These are phyloP conservation scores for Candida ovalis DNA, from an alignment of 805 yeast species.

Conservation along the genomic window DNA sequence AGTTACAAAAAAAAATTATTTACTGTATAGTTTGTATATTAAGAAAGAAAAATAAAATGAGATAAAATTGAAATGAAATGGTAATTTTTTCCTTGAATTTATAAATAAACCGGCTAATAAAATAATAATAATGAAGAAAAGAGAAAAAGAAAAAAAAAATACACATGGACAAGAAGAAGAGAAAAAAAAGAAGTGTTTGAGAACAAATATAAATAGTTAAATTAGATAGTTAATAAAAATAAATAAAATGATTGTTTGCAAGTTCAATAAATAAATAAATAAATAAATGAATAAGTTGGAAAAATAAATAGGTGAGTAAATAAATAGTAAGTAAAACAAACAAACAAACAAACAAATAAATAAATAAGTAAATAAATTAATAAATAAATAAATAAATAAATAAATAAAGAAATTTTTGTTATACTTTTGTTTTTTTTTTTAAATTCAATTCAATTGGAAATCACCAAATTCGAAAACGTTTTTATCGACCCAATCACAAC, in stretches of 20 bases:
- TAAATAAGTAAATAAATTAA: neutral
- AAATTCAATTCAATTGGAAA: conserved; percentile 17
- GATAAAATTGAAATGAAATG: neutral
- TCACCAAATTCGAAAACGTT: conserved; percentile 38
- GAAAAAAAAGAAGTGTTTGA: too few relatives aligned
- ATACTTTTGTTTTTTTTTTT: neutral
- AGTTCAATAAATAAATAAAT: neutral
- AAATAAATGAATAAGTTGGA: neutral
- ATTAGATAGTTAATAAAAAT: too few relatives aligned
- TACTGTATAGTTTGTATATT: too few relatives aligned
- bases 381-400: neutral
- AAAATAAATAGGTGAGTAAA: neutral
- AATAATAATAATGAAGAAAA: neutral
- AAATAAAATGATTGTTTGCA: too few relatives aligned
- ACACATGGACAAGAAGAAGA: neutral
- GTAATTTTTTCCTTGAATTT: neutral
- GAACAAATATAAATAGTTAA: too few relatives aligned
- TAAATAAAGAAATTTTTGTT: neutral
- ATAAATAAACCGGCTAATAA: neutral
- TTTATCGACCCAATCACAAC: conserved; percentile 58
- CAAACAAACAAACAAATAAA: neutral
- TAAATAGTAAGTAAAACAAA: neutral
- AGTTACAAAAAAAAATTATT: too few relatives aligned
- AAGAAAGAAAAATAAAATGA: too few relatives aligned
- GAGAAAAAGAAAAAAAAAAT: neutral